These are phyloP conservation scores for Poterioochromonas sp. DNA, from an alignment of 352 stramenopile species.

Conservation along the genomic window DNA sequence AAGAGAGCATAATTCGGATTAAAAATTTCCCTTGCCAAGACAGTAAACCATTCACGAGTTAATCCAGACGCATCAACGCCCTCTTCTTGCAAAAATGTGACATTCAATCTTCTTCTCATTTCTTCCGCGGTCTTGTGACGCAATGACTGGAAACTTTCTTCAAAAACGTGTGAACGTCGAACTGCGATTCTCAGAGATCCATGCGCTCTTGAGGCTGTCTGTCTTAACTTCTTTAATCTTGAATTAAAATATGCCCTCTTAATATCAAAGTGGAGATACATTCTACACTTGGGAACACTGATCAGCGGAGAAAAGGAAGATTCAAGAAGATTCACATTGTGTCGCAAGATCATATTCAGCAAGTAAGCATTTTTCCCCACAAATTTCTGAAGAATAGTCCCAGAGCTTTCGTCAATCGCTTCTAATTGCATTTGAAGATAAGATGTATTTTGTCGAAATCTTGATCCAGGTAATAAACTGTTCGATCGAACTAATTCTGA, in stretches of 20 bases:
- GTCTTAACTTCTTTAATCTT: constrained; percentile 51
- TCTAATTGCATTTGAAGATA: constrained; percentile 7
- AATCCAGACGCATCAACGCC: constrained; percentile 45
- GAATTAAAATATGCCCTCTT: constrained; percentile 91
- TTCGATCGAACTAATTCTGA: not conserved
- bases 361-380: constrained; percentile 54
- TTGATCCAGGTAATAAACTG: not conserved
- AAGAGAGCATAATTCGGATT: constrained; percentile 43
- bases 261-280: constrained; percentile 97
- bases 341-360: constrained; percentile 90
- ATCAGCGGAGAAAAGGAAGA: constrained; percentile 87
- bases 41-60: constrained; percentile 41
- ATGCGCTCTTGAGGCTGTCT: not conserved
- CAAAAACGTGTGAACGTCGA: constrained; percentile 71
- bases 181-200: constrained; percentile 57
- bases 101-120: constrained; percentile 66
- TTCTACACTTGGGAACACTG: constrained; percentile 80
- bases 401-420: not conserved
- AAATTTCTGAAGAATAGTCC: not conserved
- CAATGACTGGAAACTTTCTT: constrained; percentile 76
- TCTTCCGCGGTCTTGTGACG: constrained; percentile 66
- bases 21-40: constrained; percentile 42
- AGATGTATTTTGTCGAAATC: not conserved
- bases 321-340: constrained; percentile 89
- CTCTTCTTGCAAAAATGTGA: constrained; percentile 48